phyloP scores from a whole-genome alignment of 352 stramenopile species.

The Halophytophthora polymorphica region DNA sequence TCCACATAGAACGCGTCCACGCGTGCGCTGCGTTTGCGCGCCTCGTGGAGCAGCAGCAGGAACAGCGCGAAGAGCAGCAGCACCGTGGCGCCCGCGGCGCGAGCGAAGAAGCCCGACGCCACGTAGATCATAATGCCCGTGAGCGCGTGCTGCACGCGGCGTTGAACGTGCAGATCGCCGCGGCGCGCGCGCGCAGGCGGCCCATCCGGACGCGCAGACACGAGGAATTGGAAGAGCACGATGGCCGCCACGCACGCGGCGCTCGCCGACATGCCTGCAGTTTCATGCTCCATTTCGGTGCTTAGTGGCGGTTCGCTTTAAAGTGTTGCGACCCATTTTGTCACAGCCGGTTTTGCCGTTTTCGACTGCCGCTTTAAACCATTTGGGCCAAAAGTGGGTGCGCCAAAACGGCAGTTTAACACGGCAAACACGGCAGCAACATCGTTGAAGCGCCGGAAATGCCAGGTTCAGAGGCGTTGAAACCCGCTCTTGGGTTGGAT shows the following conservation, averaged over 20 bases:
- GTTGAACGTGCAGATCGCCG: conserved; percentile 41
- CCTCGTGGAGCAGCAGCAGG: conserved; percentile 34
- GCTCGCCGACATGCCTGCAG: not conserved
- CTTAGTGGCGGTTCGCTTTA: too few relatives aligned
- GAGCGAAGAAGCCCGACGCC: conserved; percentile 25
- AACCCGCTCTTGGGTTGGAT: too few relatives aligned
- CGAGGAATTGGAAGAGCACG: conserved; percentile 38
- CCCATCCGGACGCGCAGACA: conserved; percentile 12
- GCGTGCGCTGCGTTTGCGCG: conserved; percentile 22
- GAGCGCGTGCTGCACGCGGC: conserved; percentile 47
- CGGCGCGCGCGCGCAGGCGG: conserved; percentile 9
- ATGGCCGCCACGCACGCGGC: conserved; percentile 24
- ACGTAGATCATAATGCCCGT: conserved; percentile 50
- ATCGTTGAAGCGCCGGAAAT: too few relatives aligned
- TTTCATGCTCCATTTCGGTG: not conserved
- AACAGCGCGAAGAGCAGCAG: conserved; percentile 33
- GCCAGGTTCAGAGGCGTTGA: too few relatives aligned
- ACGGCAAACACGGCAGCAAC: too few relatives aligned
- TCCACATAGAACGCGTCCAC: conserved; percentile 39
- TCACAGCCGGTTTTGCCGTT: too few relatives aligned
- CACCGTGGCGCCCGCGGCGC: conserved; percentile 11
- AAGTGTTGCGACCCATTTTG: too few relatives aligned
- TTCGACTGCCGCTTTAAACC: not conserved
- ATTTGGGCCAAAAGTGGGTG: not conserved
- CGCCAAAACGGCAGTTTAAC: too few relatives aligned